A percentile compares a stretch with the other conserved stretches of the same genome.
Conservation (phyloP, 352 stramenopile species). For the Blastocystis sp. region DNA sequence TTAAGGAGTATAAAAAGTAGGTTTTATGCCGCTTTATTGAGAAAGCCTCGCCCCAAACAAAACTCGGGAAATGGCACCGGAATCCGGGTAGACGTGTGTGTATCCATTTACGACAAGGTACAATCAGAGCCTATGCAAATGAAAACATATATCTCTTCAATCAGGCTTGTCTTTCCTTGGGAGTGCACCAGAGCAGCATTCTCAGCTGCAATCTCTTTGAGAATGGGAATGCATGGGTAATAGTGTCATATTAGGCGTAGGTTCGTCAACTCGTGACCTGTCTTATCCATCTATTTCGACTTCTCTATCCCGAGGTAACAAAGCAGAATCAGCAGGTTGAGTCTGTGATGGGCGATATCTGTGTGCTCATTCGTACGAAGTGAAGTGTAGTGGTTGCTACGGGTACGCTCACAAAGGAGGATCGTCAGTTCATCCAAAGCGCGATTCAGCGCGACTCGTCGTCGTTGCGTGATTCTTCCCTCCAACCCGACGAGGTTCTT, state of each 20-base stretch:
- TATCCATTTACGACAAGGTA: conserved; percentile 18
- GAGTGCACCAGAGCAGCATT: conserved; percentile 46
- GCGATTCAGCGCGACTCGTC: too few species aligned
- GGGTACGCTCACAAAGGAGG: conserved; percentile 27
- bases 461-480: not conserved
- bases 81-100: not conserved
- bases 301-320: not conserved
- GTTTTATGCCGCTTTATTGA: conserved; percentile 50
- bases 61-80: conserved; percentile 51
- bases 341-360: conserved; percentile 21
- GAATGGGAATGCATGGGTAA: conserved; percentile 2
- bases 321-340: not conserved
- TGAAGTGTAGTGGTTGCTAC: conserved; percentile 55
- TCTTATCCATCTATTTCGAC: conserved; percentile 56
- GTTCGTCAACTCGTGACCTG: conserved; percentile 43
- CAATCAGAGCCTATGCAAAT: conserved; percentile 37
- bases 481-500: not conserved
- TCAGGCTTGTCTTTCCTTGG: conserved; percentile 41
- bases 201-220: conserved; percentile 55
- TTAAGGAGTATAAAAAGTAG: not conserved
- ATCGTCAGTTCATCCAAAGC: conserved; percentile 4
- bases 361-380: not conserved
- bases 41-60: not conserved
- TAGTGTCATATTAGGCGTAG: not conserved
- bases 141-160: conserved; percentile 62